These are phyloP conservation scores for Trametes maxima DNA, from an alignment of 768 basidiomycete genomes.

Conservation along the genomic window DNA sequence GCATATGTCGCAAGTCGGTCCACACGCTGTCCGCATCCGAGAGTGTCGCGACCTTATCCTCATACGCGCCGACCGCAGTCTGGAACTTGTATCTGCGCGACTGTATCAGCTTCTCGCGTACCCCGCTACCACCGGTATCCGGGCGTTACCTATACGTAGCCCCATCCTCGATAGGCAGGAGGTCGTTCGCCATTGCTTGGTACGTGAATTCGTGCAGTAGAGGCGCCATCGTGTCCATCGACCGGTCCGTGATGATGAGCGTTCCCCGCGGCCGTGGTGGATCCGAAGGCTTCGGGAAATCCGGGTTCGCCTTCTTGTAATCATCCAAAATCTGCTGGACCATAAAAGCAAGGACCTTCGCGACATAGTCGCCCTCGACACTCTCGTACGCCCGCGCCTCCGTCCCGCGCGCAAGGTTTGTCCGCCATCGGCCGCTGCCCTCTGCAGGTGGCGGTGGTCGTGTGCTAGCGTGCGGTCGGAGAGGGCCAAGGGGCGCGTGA, in stretches of 20 bases:
- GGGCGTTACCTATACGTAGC: constrained; percentile 77
- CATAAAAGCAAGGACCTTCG: constrained; percentile 82
- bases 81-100: constrained; percentile 85
- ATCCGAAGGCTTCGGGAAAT: constrained; percentile 75
- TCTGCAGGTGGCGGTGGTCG: constrained; percentile 67
- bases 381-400: constrained; percentile 69
- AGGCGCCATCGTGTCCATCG: constrained; percentile 91
- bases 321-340: constrained; percentile 86
- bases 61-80: constrained; percentile 79
- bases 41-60: constrained; percentile 87
- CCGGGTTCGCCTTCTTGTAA: constrained; percentile 80
- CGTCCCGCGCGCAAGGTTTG: constrained; percentile 74
- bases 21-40: constrained; percentile 88
- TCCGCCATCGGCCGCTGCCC: constrained; percentile 71
- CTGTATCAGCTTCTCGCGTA: background rate
- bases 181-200: constrained; percentile 97
- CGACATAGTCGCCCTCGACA: constrained; percentile 74
- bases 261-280: constrained; percentile 66
- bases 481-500: constrained; percentile 82
- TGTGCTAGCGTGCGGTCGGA: constrained; percentile 66
- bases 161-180: constrained; percentile 87
- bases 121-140: constrained; percentile 4
- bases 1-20: constrained; percentile 93
- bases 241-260: constrained; percentile 91
- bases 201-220: constrained; percentile 98